Evolutionary conservation across 305 asterid genomes (phyloP).

Genomic region (Salvia sclarea): DNA sequence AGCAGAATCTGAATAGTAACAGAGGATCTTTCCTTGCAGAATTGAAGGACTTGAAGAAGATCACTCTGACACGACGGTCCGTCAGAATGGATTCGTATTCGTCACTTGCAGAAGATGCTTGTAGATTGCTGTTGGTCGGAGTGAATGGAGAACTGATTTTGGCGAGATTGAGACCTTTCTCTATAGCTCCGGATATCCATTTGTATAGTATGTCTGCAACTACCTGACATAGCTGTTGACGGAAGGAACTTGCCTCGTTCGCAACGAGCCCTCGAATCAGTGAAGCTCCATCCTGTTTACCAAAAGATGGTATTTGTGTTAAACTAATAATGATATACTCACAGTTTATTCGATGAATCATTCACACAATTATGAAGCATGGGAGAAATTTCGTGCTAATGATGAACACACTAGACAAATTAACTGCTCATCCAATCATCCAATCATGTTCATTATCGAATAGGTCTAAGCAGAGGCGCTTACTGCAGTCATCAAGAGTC

Average conservation of each 20-base stretch:
- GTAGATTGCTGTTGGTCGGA: slow-evolving; percentile 25
- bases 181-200: slow-evolving; percentile 56
- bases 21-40: slow-evolving; percentile 68
- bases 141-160: slow-evolving; percentile 39
- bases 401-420: not conserved
- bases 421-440: not conserved
- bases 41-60: slow-evolving; percentile 56
- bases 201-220: slow-evolving; percentile 61
- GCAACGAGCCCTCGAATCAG: slow-evolving; percentile 63
- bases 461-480: slow-evolving; percentile 39
- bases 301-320: slow-evolving; percentile 22
- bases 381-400: not conserved
- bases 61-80: slow-evolving; percentile 81
- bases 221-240: slow-evolving; percentile 59
- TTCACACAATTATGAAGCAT: not conserved
- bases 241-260: slow-evolving; percentile 58
- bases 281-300: slow-evolving; percentile 80
- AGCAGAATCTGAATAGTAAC: slow-evolving; percentile 60
- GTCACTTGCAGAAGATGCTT: slow-evolving; percentile 33
- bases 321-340: not conserved
- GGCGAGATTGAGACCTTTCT: slow-evolving; percentile 34
- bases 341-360: not conserved
- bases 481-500: slow-evolving; percentile 88
- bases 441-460: no score
- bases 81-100: slow-evolving; percentile 49